Evolutionary conservation across 352 stramenopile species (phyloP).

Genomic region (Phytophthora ohioensis): DNA sequence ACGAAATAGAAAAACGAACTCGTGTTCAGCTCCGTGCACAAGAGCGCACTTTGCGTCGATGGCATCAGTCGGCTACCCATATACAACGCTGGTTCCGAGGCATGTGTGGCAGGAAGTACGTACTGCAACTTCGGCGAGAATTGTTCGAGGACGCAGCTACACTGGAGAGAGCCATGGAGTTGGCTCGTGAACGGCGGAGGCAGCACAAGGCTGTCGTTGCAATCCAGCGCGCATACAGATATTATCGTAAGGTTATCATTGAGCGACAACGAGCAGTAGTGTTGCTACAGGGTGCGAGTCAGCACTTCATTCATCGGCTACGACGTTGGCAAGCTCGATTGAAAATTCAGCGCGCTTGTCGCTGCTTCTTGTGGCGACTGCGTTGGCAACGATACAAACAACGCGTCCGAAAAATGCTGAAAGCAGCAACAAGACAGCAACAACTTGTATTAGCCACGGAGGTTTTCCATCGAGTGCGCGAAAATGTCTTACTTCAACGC

Average conservation of each 20-base stretch:
- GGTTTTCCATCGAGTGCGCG: constrained; percentile 37
- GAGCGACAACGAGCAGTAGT: constrained; percentile 35
- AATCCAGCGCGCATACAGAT: constrained; percentile 51
- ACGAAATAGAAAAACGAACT: constrained; percentile 48
- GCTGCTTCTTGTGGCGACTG: constrained; percentile 45
- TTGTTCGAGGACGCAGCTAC: constrained; percentile 40
- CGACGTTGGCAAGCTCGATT: constrained; percentile 35
- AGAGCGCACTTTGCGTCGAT: constrained; percentile 48
- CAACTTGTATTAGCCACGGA: constrained; percentile 35
- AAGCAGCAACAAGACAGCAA: constrained; percentile 34
- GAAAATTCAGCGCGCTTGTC: constrained; percentile 49
- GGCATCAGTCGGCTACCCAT: constrained; percentile 45
- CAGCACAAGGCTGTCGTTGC: constrained; percentile 34
- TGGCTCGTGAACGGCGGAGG: constrained; percentile 29
- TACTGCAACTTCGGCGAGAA: constrained; percentile 37
- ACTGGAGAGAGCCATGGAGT: constrained; percentile 31
- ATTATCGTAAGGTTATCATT: constrained; percentile 29
- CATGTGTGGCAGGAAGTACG: constrained; percentile 43
- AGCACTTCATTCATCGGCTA: constrained; percentile 50
- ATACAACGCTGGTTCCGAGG: constrained; percentile 54
- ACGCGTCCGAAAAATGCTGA: constrained; percentile 43
- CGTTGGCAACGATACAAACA: constrained; percentile 36
- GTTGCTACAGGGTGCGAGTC: constrained; percentile 40
- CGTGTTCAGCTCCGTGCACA: constrained; percentile 45
- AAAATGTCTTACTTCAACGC: constrained; percentile 14